Evolutionary conservation across 352 stramenopile species (phyloP), one percentile per base, ranked within the genome.

Genomic region (Bremia lactucae): DNA sequence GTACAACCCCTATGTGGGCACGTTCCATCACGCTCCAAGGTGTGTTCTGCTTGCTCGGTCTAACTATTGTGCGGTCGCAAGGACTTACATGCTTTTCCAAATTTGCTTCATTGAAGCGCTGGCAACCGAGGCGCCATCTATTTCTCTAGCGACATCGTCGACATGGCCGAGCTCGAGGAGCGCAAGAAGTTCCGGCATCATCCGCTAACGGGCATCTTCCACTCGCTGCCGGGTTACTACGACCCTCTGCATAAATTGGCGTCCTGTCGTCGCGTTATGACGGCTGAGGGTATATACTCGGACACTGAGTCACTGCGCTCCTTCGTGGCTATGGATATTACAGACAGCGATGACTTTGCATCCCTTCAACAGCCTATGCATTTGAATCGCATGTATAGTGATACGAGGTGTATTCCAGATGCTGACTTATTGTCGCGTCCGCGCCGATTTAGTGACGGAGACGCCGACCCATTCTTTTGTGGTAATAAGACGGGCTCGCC

Each of bases 1-100:
- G 25, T 90, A 91, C 57, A 94, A 94, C 58, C 81, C 81, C 38
- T 94, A 87, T 36, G 77, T 94, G 22, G 81, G 81, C 62, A 92
- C 80, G 16, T 94, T 94, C 59, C 81, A 94, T 47, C 79, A 94
- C 53, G 81, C 81, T n/a, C 81, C 81, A 26, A 93, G 76, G 76
- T 88, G 55, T 38, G 49, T 44, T 21, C 36, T 40, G 20, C 18
- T 47, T 6, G 31, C 8, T 47, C 34, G 19, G 42, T 14, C 18
- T 15, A 21, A 19, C 29, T n/a, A 25, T 42, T 6, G 26, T 22
- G 7, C 26, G 51, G n/a, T n/a, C n/a, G n/a, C n/a, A n/a, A n/a
- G n/a, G n/a, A n/a, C n/a, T n/a, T n/a, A n/a, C n/a, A n/a, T n/a
- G n/a, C n/a, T n/a, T n/a, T n/a, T n/a, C n/a, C n/a, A n/a, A n/a